These are phyloP conservation scores for Cicer bijugum DNA, from an alignment of 306 rosid genomes.

Conservation along the genomic window DNA sequence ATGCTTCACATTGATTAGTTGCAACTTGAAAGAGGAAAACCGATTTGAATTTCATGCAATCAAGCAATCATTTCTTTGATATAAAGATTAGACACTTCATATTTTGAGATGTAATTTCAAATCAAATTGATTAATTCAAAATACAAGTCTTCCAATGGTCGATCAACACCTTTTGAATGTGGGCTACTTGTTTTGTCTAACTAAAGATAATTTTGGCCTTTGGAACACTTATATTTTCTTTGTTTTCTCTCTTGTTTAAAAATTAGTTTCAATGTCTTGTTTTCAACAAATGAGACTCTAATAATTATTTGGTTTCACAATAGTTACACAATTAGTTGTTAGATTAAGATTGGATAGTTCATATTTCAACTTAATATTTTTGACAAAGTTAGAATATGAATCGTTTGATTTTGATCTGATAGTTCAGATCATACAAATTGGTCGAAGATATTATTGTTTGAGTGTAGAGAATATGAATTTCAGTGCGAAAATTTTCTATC, in stretches of 20 bases:
- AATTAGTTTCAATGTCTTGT: constrained; percentile 5
- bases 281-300: background rate
- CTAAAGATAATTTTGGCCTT: background rate
- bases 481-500: background rate
- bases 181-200: background rate
- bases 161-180: background rate
- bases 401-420: background rate
- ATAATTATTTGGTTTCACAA: background rate
- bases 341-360: background rate
- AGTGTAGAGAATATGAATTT: background rate
- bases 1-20: constrained; percentile 15
- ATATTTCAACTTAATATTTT: background rate
- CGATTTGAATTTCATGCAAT: background rate
- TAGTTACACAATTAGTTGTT: background rate
- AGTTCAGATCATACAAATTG: background rate
- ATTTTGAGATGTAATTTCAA: no score
- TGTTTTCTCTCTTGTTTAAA: background rate
- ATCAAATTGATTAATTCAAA: background rate
- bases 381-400: background rate
- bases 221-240: background rate
- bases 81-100: no score
- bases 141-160: background rate
- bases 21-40: constrained; percentile 15
- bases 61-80: background rate
- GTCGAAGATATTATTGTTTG: background rate